Evolutionary conservation across 2,329 filamentous ascomycete species (phyloP).

Genomic region (Scolecobasidium constrictum): DNA sequence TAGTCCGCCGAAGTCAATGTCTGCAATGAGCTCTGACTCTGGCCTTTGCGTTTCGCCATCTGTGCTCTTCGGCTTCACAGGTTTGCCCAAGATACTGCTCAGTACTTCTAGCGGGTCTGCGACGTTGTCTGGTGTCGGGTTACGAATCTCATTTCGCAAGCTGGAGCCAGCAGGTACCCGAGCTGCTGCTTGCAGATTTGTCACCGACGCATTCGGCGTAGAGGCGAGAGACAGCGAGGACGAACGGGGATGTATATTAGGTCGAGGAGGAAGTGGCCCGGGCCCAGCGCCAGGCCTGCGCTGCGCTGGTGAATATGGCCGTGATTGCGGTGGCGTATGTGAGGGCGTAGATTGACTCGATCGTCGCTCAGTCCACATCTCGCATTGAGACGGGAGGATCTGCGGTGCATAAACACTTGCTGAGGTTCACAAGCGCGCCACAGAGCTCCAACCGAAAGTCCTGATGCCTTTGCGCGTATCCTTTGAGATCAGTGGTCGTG

Average conservation of each 20-base stretch:
- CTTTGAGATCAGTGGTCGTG: no score
- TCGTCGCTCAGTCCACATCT: conserved; percentile 87
- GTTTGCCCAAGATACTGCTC: conserved; percentile 39
- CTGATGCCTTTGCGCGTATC: no score
- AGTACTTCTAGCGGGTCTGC: conserved; percentile 64
- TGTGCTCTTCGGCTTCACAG: conserved; percentile 11
- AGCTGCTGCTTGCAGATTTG: conserved; percentile 58
- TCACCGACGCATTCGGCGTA: conserved; percentile 63
- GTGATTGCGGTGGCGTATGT: conserved; percentile 46
- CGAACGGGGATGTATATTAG: conserved; percentile 56
- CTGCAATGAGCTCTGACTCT: conserved; percentile 42
- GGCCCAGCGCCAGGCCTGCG: conserved; percentile 57
- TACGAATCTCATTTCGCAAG: conserved; percentile 47
- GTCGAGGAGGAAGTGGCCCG: conserved; percentile 42
- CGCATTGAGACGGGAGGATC: conserved; percentile 11
- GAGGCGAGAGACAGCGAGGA: conserved; percentile 68
- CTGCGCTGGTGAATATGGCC: conserved; percentile 61
- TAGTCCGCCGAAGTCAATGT: conserved; percentile 69
- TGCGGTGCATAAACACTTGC: no score
- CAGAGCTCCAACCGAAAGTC: no score
- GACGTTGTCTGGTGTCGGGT: conserved; percentile 41
- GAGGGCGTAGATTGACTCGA: conserved; percentile 54
- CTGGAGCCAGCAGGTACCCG: conserved; percentile 57
- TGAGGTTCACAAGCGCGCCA: no score
- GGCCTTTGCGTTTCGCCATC: conserved; percentile 18